Conservation (phyloP, 2,329 filamentous ascomycete genomes). For the Ceratocystiopsis brevicomis region DNA sequence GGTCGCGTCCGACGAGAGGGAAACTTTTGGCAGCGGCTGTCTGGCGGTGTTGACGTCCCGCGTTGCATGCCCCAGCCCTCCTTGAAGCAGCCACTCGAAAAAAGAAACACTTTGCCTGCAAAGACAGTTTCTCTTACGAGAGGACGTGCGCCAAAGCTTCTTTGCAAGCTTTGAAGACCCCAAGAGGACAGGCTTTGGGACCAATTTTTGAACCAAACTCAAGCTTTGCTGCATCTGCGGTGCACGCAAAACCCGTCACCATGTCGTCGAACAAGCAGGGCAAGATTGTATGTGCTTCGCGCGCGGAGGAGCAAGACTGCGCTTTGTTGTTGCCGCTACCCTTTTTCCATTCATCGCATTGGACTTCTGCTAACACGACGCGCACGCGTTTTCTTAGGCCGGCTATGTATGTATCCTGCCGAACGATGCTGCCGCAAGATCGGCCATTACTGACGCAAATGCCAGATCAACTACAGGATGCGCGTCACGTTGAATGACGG, state of each 20-base stretch:
- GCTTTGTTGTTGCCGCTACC: too few relatives aligned
- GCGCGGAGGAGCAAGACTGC: too few relatives aligned
- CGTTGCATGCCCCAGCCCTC: too few relatives aligned
- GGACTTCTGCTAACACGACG: neutral
- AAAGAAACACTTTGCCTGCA: too few relatives aligned
- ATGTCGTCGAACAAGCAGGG: conserved; percentile 80
- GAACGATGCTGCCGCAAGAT: too few relatives aligned
- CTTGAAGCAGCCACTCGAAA: too few relatives aligned
- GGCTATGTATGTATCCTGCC: conserved; percentile 39
- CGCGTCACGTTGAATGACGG: conserved; percentile 88
- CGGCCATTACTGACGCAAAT: too few relatives aligned
- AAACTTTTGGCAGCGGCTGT: too few relatives aligned
- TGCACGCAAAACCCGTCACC: conserved; percentile 17
- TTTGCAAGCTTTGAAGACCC: conserved; percentile 1
- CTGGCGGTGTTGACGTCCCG: too few relatives aligned
- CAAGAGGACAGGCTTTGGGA: conserved; percentile 1
- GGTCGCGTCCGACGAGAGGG: too few relatives aligned
- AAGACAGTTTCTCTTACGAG: too few relatives aligned
- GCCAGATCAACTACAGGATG: conserved; percentile 98
- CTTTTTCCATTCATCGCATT: neutral
- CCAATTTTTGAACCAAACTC: conserved; percentile 20
- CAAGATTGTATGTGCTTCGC: conserved; percentile 71
- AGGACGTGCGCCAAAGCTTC: conserved; percentile 5
- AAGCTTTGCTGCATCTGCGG: conserved; percentile 21
- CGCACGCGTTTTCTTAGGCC: conserved; percentile 26